These are phyloP conservation scores for Nemania sp. DNA, from an alignment of 2,329 filamentous ascomycete species.

Conservation along the genomic window DNA sequence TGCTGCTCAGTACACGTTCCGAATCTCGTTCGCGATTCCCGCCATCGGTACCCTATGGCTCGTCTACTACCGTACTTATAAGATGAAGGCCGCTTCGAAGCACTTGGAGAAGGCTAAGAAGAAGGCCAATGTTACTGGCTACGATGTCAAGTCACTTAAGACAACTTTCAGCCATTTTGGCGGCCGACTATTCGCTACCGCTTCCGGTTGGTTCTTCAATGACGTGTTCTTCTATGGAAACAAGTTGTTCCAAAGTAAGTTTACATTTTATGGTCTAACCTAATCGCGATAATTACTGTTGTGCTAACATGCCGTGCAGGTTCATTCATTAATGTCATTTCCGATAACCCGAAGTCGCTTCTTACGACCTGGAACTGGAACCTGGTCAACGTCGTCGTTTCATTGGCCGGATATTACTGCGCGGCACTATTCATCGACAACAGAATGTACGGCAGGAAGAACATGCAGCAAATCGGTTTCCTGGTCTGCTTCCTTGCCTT, in stretches of 20 bases:
- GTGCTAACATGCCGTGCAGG: slow-evolving; percentile 34
- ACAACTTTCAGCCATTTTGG: slow-evolving; percentile 83
- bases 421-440: slow-evolving; percentile 90
- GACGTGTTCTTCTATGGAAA: slow-evolving; percentile 99
- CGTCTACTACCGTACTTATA: slow-evolving; percentile 92
- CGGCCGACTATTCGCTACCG: slow-evolving; percentile 81
- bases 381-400: slow-evolving; percentile 85
- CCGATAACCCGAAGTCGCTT: slow-evolving; percentile 68
- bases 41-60: slow-evolving; percentile 92
- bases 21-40: slow-evolving; percentile 88
- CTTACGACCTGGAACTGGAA: slow-evolving; percentile 93
- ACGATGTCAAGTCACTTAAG: slow-evolving; percentile 82
- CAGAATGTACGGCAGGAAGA: slow-evolving; percentile 94
- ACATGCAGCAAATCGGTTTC: slow-evolving; percentile 95
- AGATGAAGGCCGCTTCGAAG: slow-evolving; percentile 87
- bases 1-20: slow-evolving; percentile 88
- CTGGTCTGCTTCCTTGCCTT: slow-evolving; percentile 92
- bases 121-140: slow-evolving; percentile 85
- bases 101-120: slow-evolving; percentile 82
- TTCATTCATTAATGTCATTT: slow-evolving; percentile 85
- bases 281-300: not conserved
- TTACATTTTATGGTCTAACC: too few relatives aligned
- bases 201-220: slow-evolving; percentile 91
- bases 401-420: slow-evolving; percentile 84
- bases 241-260: slow-evolving; percentile 82